phyloP scores from a whole-genome alignment of 495 filamentous ascomycete genomes.

The Talaromyces thailandensis region DNA sequence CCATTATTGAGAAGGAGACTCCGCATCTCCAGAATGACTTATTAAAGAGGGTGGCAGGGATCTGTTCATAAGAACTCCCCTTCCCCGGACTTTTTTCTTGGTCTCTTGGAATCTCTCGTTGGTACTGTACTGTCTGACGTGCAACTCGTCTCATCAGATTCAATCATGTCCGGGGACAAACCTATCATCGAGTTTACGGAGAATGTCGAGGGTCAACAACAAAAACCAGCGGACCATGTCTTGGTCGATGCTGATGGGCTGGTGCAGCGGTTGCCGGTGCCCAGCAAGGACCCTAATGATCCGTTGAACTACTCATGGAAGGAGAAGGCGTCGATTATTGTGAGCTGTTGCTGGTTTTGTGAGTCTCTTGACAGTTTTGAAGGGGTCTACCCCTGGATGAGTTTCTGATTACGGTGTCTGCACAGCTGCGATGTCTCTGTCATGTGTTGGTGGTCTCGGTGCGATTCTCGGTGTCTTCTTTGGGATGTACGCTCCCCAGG shows the following conservation, averaged over 20 bases:
- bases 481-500: constrained; percentile 18
- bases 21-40: neutral
- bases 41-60: neutral
- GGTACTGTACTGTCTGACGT: neutral
- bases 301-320: constrained; percentile 23
- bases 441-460: constrained; percentile 22
- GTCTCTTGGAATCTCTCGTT: too few relatives aligned
- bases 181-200: constrained; percentile 15
- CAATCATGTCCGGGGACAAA: constrained; percentile 9
- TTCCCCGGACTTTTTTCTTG: neutral
- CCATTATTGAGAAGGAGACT: neutral
- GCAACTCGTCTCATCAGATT: neutral
- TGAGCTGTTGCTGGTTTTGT: constrained; percentile 32
- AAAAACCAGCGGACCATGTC: constrained; percentile 6
- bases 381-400: neutral
- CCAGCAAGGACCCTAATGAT: constrained; percentile 27
- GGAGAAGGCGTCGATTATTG: constrained; percentile 23
- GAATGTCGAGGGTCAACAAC: constrained; percentile 8
- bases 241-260: constrained; percentile 16
- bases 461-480: constrained; percentile 21
- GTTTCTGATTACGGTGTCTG: neutral
- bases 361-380: too few relatives aligned
- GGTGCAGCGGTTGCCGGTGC: constrained; percentile 21
- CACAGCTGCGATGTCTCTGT: constrained; percentile 24
- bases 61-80: neutral